Base-by-base conservation (phyloP, 129 eudicot genomes). In the Tagetes erecta region DNA sequence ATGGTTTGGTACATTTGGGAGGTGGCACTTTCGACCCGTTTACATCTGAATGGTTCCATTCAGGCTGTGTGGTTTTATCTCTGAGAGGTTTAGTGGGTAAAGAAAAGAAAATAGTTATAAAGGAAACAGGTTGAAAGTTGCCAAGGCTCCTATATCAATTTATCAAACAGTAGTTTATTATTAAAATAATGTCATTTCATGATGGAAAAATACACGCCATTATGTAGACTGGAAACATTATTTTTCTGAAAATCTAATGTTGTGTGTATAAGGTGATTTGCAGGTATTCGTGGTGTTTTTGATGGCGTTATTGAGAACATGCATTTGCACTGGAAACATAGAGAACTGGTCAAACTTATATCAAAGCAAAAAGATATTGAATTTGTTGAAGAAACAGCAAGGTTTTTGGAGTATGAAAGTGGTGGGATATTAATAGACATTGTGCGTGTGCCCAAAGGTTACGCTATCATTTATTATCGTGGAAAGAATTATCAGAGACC, bases 281-380 rank as follows among this genome's bases (percentile, higher is more conserved):
- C 82, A 93, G 98, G 98, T 5, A 84, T 94, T 73, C 98, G 98
- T 80, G 98, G 98, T 68, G 95, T 94, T 40, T 94, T 94, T 72
- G 98, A 94, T 78, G 98, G 98, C 42, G 98, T 94, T 75, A 90
- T 94, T 33, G 98, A 94, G 80, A 94, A 94, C 87, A 90, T 94
- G 98, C 98, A 94, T 82, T 74, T 94, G 63, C 98, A 94, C 9
- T 94, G 98, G 98, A 94, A 94, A 71, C 97, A 94, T 83, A 86
- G 98, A 77, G 98, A 94, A 67, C 91, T 94, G 68, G 98, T 94
- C 27, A 94, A 94, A 78, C 84, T 94, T 67, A 90, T 94, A 75
- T 86, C 97, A 50, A 94, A 94, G 78, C 97, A 88, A 70, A 94
- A 90, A 66, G 94, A 81, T 73, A 67, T 78, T 34, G 90, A 89